Evolutionary conservation across 805 yeast genomes (phyloP).

Genomic region (Kluyveromyces nonfermentans): DNA sequence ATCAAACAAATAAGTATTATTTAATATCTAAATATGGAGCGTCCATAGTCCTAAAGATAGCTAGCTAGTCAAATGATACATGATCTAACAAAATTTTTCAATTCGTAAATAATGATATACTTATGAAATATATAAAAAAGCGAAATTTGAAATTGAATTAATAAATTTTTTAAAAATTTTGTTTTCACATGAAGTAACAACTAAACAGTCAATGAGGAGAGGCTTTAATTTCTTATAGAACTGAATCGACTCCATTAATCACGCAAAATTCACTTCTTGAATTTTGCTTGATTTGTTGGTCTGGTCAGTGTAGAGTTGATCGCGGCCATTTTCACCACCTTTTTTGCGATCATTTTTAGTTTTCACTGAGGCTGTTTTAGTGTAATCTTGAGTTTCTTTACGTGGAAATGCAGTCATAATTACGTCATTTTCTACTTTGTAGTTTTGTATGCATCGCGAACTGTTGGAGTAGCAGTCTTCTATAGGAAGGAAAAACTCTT

Average conservation of each 20-base stretch:
- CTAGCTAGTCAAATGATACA: no score
- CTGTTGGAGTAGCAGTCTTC: neutral
- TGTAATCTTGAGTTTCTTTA: no score
- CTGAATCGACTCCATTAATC: neutral
- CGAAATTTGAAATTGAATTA: neutral
- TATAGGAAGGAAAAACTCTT: no score
- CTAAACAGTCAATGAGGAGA: neutral
- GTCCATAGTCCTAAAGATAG: neutral
- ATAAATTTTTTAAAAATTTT: neutral
- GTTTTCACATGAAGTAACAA: neutral
- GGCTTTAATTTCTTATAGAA: neutral
- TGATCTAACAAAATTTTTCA: neutral
- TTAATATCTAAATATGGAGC: neutral
- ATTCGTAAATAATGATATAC: neutral
- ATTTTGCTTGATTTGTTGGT: neutral
- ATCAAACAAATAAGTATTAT: neutral
- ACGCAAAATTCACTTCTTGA: neutral
- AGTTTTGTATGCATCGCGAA: no score
- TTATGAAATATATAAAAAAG: no score
- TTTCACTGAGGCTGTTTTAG: neutral
- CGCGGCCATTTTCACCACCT: neutral
- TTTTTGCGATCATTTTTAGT: neutral
- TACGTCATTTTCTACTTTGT: no score
- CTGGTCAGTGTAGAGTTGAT: neutral
- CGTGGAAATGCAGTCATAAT: no score